These are phyloP conservation scores for Gryganskiella cystojenkinii DNA, from an alignment of 192 early-diverging fungal species.

Conservation along the genomic window DNA sequence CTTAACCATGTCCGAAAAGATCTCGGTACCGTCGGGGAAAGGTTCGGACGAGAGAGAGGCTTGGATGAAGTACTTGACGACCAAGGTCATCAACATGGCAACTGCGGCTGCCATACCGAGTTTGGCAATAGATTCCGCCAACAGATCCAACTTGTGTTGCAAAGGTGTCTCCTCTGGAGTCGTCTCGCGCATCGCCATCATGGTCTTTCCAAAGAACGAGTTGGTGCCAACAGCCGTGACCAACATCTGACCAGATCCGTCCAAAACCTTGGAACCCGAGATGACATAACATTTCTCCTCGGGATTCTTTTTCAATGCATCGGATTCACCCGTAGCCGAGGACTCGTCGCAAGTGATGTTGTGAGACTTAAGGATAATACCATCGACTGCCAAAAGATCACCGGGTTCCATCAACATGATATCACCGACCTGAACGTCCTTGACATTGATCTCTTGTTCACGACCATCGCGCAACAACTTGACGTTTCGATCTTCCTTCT, in stretches of 20 bases:
- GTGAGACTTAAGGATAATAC: constrained; percentile 80
- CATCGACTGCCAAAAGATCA: constrained; percentile 92
- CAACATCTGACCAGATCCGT: constrained; percentile 85
- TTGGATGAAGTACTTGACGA: constrained; percentile 68
- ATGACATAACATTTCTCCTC: constrained; percentile 78
- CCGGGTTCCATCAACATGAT: constrained; percentile 87
- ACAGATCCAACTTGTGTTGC: constrained; percentile 86
- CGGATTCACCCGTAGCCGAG: constrained; percentile 90
- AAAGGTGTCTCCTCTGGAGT: constrained; percentile 87
- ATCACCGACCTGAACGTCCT: constrained; percentile 92
- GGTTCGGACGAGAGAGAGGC: constrained; percentile 60
- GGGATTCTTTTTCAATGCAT: constrained; percentile 85
- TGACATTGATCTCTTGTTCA: constrained; percentile 77
- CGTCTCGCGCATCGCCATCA: constrained; percentile 83
- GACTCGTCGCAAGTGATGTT: constrained; percentile 90
- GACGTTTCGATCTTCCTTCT: constrained; percentile 84
- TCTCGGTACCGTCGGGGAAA: constrained; percentile 61
- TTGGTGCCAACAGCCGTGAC: constrained; percentile 83
- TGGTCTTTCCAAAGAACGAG: constrained; percentile 89
- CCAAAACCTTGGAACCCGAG: constrained; percentile 89
- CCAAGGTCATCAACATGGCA: constrained; percentile 78
- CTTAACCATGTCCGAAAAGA: constrained; percentile 66
- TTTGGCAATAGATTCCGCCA: constrained; percentile 95
- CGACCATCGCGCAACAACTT: constrained; percentile 79
- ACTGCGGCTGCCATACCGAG: constrained; percentile 85